These are phyloP conservation scores for Solanum chacoense DNA, from an alignment of 305 asterid species.

Conservation along the genomic window DNA sequence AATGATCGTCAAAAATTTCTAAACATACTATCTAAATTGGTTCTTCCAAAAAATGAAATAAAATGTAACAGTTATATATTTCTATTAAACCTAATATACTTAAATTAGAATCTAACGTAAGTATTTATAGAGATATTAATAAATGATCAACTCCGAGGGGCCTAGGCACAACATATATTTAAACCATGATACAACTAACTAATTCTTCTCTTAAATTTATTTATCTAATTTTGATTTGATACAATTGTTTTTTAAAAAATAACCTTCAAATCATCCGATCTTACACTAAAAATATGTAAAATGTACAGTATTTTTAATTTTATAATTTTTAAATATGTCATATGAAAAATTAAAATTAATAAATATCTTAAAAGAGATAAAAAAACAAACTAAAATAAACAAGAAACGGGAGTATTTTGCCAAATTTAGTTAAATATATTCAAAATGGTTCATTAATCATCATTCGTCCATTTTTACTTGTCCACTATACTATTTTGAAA, in stretches of 20 bases:
- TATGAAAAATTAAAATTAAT: not conserved
- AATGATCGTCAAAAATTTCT: fast-evolving
- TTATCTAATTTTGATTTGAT: not conserved
- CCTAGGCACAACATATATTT: not conserved
- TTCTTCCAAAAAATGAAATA: not conserved
- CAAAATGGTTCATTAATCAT: not conserved
- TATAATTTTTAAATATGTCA: not conserved
- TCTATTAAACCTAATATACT: not conserved
- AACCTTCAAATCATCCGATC: not conserved
- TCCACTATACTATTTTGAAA: fast-evolving
- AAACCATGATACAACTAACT: not conserved
- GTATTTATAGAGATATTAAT: not conserved
- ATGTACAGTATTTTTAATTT: no score
- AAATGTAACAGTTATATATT: not conserved
- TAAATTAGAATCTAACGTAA: not conserved
- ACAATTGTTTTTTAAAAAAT: fast-evolving
- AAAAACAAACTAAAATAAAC: not conserved
- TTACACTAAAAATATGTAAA: not conserved
- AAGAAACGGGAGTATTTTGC: not conserved
- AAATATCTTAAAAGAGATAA: no score
- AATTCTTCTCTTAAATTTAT: not conserved
- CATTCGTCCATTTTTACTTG: no score
- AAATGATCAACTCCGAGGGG: not conserved
- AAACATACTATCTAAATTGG: not conserved
- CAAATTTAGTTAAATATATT: not conserved